These are phyloP conservation scores for Nakazawaea populi DNA, from an alignment of 805 yeast species.

Conservation along the genomic window DNA sequence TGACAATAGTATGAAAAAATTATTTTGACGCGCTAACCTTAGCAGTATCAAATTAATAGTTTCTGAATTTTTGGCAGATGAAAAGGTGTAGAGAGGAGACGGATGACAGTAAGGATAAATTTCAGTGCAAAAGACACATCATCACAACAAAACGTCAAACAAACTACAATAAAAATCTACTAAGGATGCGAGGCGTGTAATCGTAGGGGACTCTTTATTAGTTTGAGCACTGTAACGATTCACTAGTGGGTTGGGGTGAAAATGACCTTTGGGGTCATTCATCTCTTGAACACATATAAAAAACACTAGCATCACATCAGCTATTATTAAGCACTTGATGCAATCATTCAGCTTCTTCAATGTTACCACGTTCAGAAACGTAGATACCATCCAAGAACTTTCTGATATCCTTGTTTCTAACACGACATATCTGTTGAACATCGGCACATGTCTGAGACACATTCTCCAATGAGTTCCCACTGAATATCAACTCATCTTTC, in stretches of 20 bases:
- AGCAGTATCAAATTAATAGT: too few species aligned
- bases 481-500: conserved; percentile 91
- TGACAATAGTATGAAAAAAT: too few species aligned
- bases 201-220: conserved; percentile 14
- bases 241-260: conserved; percentile 1
- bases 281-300: not conserved
- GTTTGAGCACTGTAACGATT: conserved; percentile 13
- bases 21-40: too few species aligned
- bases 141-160: too few species aligned
- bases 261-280: not conserved
- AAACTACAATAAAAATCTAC: not conserved
- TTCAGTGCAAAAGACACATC: too few species aligned
- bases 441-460: conserved; percentile 99
- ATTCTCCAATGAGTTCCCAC: conserved; percentile 95
- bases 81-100: too few species aligned
- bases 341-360: conserved; percentile 55
- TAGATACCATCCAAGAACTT: conserved; percentile 99
- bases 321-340: too few species aligned
- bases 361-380: conserved; percentile 91
- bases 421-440: conserved; percentile 96
- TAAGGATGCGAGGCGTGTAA: conserved; percentile 7
- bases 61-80: too few species aligned
- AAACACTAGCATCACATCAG: too few species aligned
- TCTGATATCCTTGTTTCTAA: conserved; percentile 99
- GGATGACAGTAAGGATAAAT: too few species aligned